Base-by-base conservation (phyloP, 2,329 filamentous ascomycete genomes). In the Dactylellina drechsleri region DNA sequence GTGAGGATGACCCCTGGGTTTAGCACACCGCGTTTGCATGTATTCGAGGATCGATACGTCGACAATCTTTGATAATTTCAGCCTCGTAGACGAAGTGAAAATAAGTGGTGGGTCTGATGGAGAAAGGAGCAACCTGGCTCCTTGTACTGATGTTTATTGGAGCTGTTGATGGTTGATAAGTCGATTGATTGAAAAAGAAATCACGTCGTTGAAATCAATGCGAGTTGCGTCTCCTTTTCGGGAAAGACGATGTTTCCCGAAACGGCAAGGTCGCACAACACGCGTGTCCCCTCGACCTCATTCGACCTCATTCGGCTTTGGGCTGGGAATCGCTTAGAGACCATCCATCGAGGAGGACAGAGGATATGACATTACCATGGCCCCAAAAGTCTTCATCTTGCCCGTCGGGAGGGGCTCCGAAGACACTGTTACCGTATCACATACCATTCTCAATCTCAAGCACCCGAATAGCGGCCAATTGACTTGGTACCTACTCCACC, bases 401-500 rank as follows among this genome's bases (percentile, higher is more conserved):
- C 89, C 89, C 13, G 84, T 83, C n/a, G 82, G 83, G 76, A 40
- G 47, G 28, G 66, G 31, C 31, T 41, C 15, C 5, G 61, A 62
- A 13, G 85, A 83, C 12, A 28, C 23, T 15, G 23, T 36, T 36
- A 7, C 54, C 15, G 70, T 83, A n/a, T 83, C 85, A 2, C 86
- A 88, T 20, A 85, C 85, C 64, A 86, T 91, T 64, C 83, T 89
- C 60, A 86, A 85, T 0, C 83, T 91, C 43, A 85, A 86, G 18
- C 85, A 90, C 77, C 88, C 89, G 2, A 85, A 87, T 78, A 85
- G 85, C 77, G 81, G 81, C 16, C 85, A 83, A 36, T 85, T 87
- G 2, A 84, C 86, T 5, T 85, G 88, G 78, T 91, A 89, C 79
- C 83, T 91, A 13, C 83, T 88, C 36, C 90, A 89, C 77, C 68